These are phyloP conservation scores for Arabidopsis lyrata DNA, from an alignment of 441 rosid genomes.

Conservation along the genomic window DNA sequence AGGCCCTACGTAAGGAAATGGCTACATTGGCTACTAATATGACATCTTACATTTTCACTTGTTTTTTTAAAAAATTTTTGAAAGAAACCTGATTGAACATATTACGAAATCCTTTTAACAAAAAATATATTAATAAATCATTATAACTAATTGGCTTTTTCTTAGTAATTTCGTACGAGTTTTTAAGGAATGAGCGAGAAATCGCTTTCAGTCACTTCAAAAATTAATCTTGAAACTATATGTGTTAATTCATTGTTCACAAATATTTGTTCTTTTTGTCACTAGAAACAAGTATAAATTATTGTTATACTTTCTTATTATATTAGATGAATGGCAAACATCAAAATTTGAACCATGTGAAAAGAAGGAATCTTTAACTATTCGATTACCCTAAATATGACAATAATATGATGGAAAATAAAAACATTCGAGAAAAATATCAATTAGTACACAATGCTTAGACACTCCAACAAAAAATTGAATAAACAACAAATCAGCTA, in stretches of 20 bases:
- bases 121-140: background rate
- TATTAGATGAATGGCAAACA: constrained; percentile 7
- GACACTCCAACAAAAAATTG: constrained; percentile 40
- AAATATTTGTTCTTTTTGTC: constrained; percentile 34
- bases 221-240: constrained; percentile 28
- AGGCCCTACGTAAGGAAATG: constrained; percentile 26
- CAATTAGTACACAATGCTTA: constrained; percentile 43
- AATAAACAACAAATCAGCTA: constrained; percentile 44
- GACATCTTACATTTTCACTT: constrained; percentile 12
- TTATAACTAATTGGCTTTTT: background rate
- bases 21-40: constrained; percentile 1
- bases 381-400: constrained; percentile 19
- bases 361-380: constrained; percentile 23
- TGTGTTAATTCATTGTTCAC: constrained; percentile 33
- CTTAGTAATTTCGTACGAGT: background rate
- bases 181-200: constrained; percentile 36
- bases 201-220: constrained; percentile 42
- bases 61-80: no score
- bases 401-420: background rate
- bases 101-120: background rate
- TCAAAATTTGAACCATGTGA: constrained; percentile 29
- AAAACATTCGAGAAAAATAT: constrained; percentile 6
- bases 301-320: background rate
- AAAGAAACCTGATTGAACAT: background rate
- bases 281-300: background rate